Conservation (phyloP, 176 grass and related monocot genomes). For the Hordeum vulgare region DNA sequence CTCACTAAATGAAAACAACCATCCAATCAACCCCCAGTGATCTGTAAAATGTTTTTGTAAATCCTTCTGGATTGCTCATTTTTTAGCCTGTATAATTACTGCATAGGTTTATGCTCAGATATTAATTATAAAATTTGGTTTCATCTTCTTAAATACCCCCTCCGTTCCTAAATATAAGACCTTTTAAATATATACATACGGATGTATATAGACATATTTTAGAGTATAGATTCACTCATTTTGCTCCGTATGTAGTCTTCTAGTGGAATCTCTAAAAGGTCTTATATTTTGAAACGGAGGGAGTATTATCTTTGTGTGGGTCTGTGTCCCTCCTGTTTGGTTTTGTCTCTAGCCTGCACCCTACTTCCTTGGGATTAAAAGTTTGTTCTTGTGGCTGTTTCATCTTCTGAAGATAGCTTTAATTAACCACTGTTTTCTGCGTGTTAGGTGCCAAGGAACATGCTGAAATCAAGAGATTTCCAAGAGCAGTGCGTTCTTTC, state of each 20-base stretch:
- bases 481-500: conserved; percentile 70
- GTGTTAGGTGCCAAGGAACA: conserved; percentile 57
- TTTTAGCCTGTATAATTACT: conserved; percentile 6
- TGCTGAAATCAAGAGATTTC: conserved; percentile 60
- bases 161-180: background rate
- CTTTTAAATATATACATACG: too few relatives aligned
- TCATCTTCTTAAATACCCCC: background rate
- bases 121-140: background rate
- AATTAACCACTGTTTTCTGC: conserved; percentile 9
- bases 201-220: too few relatives aligned
- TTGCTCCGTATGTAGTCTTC: too few relatives aligned
- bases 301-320: background rate
- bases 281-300: too few relatives aligned
- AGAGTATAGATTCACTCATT: too few relatives aligned
- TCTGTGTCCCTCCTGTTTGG: background rate
- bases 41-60: background rate
- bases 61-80: background rate
- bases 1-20: background rate
- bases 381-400: background rate
- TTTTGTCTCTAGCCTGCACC: background rate
- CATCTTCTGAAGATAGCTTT: background rate
- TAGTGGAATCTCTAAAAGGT: too few relatives aligned
- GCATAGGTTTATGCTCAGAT: background rate
- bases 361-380: background rate
- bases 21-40: background rate